Base-by-base conservation (phyloP, 108 stramenopile genomes). In the Bacterosira constricta region DNA sequence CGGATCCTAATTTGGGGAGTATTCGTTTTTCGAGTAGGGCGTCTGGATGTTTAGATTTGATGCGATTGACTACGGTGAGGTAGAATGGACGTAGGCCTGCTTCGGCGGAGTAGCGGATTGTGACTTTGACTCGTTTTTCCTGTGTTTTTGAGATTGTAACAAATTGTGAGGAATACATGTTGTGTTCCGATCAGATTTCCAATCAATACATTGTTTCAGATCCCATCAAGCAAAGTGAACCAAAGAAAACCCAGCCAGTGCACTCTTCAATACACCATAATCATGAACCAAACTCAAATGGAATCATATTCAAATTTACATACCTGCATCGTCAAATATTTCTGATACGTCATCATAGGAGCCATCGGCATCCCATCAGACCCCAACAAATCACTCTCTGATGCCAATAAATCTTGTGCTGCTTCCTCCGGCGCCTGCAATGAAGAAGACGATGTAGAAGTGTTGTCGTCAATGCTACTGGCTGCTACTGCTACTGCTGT, bases 301-400 rank as follows among this genome's bases (percentile, higher is more conserved):
- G n/a, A n/a, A n/a, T n/a, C n/a, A n/a, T n/a, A n/a, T n/a, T n/a
- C n/a, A n/a, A 53, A 45, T 9, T n/a, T 35, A 70, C 69, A 46
- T 56, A 85, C 88, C 79, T 88, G 88, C 88, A 88, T 88, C 25
- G 88, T 88, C 44, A 86, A 51, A 75, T 71, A 88, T 58, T 88
- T 88, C 52, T 73, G 58, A 49, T 69, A 88, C 10, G 81, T 85
- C 77, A 88, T 77, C 76, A 77, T 77, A 0, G 76, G 76, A 21
- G 66, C 66, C 29, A 63, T 52, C 12, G 76, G 76, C 25, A 77
- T 55, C 25, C 59, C 59, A 15, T 69, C 56, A 17, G 44, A 53
- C 6, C 54, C 67, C 39, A 44, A 32, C 2, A n/a, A 23, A 17
- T 41, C 30, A 18, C 38, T 57, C 42, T 69, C 68, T 3, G 57